Evolutionary conservation across 768 basidiomycete genomes (phyloP).

Genomic region (Tephrocybe sp.): DNA sequence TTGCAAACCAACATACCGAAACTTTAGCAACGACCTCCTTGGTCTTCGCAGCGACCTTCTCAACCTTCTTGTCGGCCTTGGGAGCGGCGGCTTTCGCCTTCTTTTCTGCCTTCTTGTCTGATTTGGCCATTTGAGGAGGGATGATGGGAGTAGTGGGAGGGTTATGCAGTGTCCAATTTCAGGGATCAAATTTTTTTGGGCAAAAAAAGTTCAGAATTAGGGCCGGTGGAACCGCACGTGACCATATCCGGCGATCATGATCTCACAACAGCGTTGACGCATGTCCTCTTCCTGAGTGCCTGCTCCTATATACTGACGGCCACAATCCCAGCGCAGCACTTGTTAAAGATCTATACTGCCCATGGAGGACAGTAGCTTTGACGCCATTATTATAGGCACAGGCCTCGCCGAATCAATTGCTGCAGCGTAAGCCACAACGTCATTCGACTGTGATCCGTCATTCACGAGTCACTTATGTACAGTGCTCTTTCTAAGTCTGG

Average conservation of each 20-base stretch:
- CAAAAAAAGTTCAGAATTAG: conserved; percentile 26
- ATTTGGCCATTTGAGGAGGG: conserved; percentile 41
- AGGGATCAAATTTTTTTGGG: conserved; percentile 27
- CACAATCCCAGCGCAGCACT: neutral
- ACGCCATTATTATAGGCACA: conserved; percentile 74
- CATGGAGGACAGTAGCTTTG: conserved; percentile 51
- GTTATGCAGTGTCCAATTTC: conserved; percentile 10
- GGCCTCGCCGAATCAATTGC: conserved; percentile 82
- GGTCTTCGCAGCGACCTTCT: conserved; percentile 32
- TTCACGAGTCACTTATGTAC: neutral
- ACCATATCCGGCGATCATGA: conserved; percentile 4
- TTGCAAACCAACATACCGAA: conserved; percentile 20
- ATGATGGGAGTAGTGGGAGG: conserved; percentile 18
- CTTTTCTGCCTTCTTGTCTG: conserved; percentile 48
- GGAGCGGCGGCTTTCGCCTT: conserved; percentile 29
- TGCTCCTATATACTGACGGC: neutral
- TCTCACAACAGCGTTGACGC: neutral
- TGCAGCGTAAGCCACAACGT: conserved; percentile 69
- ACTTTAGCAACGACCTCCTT: conserved; percentile 46
- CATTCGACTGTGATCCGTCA: neutral
- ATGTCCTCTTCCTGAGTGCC: neutral
- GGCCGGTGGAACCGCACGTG: conserved; percentile 26
- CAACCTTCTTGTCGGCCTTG: conserved; percentile 36
- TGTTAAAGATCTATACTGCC: neutral
- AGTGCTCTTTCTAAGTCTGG: conserved; percentile 91